Percentiles rank a stretch among this genome's conserved stretches.
phyloP scores from a whole-genome alignment of 257 asterid species.

The Nicotiana otophora region DNA sequence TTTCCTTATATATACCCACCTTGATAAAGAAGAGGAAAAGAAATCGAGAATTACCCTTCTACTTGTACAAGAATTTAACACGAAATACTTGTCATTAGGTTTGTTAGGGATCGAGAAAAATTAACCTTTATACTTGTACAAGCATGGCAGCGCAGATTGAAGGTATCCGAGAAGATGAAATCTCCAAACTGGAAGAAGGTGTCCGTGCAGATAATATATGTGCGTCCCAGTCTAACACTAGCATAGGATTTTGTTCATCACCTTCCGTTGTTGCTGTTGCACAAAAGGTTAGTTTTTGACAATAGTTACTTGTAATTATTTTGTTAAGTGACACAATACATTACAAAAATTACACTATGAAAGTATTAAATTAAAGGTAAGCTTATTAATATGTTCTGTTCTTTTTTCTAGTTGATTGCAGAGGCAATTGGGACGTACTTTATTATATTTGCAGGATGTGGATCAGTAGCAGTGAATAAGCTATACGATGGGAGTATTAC shows the following conservation, averaged over 20 bases:
- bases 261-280: neutral
- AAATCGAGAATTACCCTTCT: neutral
- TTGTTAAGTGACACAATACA: no score
- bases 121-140: neutral
- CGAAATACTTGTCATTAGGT: neutral
- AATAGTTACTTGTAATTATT: neutral
- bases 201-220: neutral
- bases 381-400: neutral
- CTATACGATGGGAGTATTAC: constrained; percentile 41
- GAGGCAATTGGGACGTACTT: constrained; percentile 64
- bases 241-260: neutral
- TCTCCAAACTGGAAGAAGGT: neutral
- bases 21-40: neutral
- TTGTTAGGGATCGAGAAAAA: neutral
- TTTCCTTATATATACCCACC: neutral
- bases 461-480: constrained; percentile 54
- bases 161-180: neutral
- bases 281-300: neutral
- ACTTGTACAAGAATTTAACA: neutral
- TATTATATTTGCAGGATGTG: constrained; percentile 67
- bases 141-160: neutral
- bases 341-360: neutral
- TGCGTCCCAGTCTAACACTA: neutral
- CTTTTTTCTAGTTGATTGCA: constrained; percentile 40
- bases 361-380: neutral